Conservation (phyloP, 2,329 filamentous ascomycete species). For the Domatiomyces catenatus region DNA sequence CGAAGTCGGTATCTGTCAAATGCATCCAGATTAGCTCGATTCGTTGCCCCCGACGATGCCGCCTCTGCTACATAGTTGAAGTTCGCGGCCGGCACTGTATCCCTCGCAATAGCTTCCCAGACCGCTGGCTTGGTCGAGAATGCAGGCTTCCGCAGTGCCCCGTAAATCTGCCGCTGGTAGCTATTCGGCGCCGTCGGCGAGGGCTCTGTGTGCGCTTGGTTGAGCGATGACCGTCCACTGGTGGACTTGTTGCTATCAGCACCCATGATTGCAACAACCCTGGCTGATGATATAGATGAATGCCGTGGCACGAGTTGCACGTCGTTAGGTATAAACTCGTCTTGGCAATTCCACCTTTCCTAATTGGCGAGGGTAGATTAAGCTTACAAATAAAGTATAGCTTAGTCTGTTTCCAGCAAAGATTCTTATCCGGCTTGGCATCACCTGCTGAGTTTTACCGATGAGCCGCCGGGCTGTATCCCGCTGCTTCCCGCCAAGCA, state of each 20-base stretch:
- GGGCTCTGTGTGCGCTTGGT: slow-evolving; percentile 13
- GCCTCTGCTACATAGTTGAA: slow-evolving; percentile 47
- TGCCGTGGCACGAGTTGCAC: neutral
- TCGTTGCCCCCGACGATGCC: slow-evolving; percentile 27
- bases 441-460: too few relatives aligned
- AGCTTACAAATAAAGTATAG: too few relatives aligned
- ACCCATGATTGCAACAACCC: neutral
- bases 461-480: too few relatives aligned
- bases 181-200: slow-evolving; percentile 9
- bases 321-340: too few relatives aligned
- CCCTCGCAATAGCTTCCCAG: slow-evolving; percentile 38
- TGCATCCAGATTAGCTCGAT: slow-evolving; percentile 20
- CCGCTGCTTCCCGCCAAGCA: too few relatives aligned
- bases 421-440: too few relatives aligned
- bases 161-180: slow-evolving; percentile 17
- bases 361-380: too few relatives aligned
- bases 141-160: slow-evolving; percentile 23
- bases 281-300: neutral
- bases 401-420: too few relatives aligned
- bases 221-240: neutral
- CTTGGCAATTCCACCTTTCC: too few relatives aligned
- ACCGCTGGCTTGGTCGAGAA: slow-evolving; percentile 42
- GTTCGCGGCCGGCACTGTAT: slow-evolving; percentile 32
- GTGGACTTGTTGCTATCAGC: neutral
- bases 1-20: slow-evolving; percentile 21